A percentile compares a stretch with the other conserved stretches of the same genome.
Evolutionary conservation across 1,284 basidiomycete genomes (phyloP).

Genomic region (Erythrobasidium hasegawianum): DNA sequence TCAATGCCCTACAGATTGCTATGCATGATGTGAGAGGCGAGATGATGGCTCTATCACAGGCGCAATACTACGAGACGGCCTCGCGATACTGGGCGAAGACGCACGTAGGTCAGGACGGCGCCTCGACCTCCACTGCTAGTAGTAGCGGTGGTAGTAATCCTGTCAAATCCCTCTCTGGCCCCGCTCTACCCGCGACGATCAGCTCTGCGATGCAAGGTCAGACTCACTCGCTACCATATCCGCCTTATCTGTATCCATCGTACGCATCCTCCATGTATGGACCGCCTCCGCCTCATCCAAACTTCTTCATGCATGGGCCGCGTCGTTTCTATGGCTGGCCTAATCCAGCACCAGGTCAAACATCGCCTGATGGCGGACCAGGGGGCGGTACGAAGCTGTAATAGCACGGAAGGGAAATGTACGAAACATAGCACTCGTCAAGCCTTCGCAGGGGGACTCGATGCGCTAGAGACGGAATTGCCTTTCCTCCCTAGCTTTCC

Average conservation of each 20-base stretch:
- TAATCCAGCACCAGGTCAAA: neutral
- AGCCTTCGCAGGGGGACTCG: no score
- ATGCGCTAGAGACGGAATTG: no score
- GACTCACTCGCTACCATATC: neutral
- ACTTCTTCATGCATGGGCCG: neutral
- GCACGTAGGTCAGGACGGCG: neutral
- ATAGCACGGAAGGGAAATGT: neutral
- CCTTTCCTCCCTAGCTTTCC: no score
- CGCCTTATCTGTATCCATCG: neutral
- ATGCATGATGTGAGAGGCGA: constrained; percentile 28
- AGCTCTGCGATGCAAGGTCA: neutral
- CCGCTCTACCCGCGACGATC: neutral
- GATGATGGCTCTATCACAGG: constrained; percentile 29
- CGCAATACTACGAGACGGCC: constrained; percentile 28
- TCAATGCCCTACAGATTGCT: constrained; percentile 24
- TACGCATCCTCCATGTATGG: neutral
- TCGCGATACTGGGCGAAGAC: constrained; percentile 6
- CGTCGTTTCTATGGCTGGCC: constrained; percentile 1
- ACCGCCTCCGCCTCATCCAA: neutral
- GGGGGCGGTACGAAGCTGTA: neutral
- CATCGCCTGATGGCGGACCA: neutral
- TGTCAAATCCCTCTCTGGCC: neutral
- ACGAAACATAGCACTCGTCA: no score
- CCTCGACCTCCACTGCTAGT: neutral
- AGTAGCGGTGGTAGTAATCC: neutral